These are phyloP conservation scores for Vigna unguiculata DNA, from an alignment of 306 rosid genomes.

Conservation along the genomic window DNA sequence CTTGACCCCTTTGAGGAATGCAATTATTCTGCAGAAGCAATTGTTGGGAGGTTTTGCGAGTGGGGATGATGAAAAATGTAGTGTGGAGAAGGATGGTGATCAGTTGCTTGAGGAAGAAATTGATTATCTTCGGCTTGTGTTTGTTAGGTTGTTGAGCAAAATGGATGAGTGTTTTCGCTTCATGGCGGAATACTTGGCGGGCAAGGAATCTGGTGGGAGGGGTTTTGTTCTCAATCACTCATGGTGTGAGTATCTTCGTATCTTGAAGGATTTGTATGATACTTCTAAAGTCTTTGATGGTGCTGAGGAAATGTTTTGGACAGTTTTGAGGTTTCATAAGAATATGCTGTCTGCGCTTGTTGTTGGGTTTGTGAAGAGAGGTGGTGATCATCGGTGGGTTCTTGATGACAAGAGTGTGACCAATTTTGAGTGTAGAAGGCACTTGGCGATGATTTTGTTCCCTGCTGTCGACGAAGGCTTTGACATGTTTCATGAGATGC, in stretches of 20 bases:
- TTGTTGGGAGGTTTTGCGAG: conserved; percentile 30
- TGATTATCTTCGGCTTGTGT: conserved; percentile 50
- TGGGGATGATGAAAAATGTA: conserved; percentile 11
- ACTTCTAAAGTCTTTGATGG: conserved; percentile 60
- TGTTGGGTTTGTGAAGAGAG: conserved; percentile 51
- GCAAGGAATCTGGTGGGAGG: conserved; percentile 42
- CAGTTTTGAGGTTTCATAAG: conserved; percentile 50
- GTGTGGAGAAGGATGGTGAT: conserved; percentile 37
- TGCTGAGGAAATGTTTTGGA: conserved; percentile 64
- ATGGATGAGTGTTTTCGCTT: conserved; percentile 60
- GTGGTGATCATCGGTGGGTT: conserved; percentile 70
- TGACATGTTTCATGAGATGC: conserved; percentile 74
- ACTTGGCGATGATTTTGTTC: conserved; percentile 75
- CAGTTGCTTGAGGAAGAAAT: conserved; percentile 50
- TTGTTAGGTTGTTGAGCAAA: conserved; percentile 50
- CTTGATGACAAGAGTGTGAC: conserved; percentile 60
- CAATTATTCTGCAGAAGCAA: conserved; percentile 23
- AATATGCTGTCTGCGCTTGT: conserved; percentile 55
- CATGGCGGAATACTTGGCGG: conserved; percentile 57
- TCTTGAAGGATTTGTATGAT: conserved; percentile 65
- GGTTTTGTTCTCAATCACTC: conserved; percentile 28
- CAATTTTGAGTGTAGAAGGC: conserved; percentile 75
- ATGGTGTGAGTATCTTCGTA: conserved; percentile 65
- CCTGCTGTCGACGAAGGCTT: conserved; percentile 66
- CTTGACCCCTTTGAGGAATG: conserved; percentile 50